Evolutionary conservation across 208 protist genomes (phyloP), one percentile per base, ranked within the genome.

Genomic region (Acanthamoeba sp.): DNA sequence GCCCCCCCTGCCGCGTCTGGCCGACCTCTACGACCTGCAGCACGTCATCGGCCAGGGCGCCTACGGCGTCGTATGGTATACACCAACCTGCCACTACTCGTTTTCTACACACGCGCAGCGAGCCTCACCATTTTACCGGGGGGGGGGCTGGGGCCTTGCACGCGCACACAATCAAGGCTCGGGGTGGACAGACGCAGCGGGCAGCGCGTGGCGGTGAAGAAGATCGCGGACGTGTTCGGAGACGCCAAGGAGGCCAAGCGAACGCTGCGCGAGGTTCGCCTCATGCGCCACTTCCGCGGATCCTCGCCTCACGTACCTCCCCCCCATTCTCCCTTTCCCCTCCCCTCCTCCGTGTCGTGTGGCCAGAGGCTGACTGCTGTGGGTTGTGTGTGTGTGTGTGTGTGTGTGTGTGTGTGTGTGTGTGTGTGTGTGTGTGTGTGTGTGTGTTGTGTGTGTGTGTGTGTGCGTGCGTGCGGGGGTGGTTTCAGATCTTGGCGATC

Each of bases 131-230:
- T 9, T 27, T 27, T 14, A 27, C 59, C 27, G n/a, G 14, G 29
- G 1, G 9, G 59, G 1, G n/a, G 59, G 29, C 10, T 24, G 12
- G 59, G 10, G 12, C 59, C 59, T 18, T 59, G 52, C 52, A 10
- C 10, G 14, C 52, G 20, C 52, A 22, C n/a, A 69, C 59, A 48
- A 93, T 42, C 32, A 20, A 76, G 52, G 36, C 12, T 59, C 40
- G 62, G 42, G 32, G 22, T 71, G 32, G 84, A 90, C 27, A 6
- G 52, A 18, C 52, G 55, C 10, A 90, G 84, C 40, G 73, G 73
- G 42, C 34, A 34, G 42, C 73, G 73, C 27, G 98, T 99, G 0
- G 99, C 99, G 9, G 99, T 99, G 91, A 99, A 99, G 96, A 99
- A 99, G 95, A 84, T 84, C 29, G 40, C 40, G 22, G 40, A 84